phyloP scores from a whole-genome alignment of 805 yeast species.

The Kodamaea sagamina region DNA sequence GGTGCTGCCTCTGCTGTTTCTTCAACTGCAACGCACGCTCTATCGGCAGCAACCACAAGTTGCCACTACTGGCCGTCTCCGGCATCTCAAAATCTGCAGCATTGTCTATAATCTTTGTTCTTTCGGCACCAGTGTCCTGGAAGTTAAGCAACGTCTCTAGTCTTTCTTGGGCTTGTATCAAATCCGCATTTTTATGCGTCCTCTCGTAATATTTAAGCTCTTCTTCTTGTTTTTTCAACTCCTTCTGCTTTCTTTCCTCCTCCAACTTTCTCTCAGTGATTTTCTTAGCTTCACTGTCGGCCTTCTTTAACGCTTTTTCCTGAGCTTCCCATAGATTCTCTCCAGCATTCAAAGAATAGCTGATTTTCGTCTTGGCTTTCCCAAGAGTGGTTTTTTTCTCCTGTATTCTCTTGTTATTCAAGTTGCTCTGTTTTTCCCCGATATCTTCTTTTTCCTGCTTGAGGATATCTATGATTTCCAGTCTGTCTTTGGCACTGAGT shows the following conservation, averaged over 20 bases:
- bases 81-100: slow-evolving; percentile 85
- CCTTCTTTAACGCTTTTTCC: slow-evolving; percentile 59
- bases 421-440: slow-evolving; percentile 23
- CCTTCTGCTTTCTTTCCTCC: slow-evolving; percentile 27
- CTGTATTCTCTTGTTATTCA: slow-evolving; percentile 21
- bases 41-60: slow-evolving; percentile 81
- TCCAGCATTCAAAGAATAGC: slow-evolving; percentile 56
- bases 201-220: slow-evolving; percentile 47
- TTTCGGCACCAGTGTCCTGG: slow-evolving; percentile 83
- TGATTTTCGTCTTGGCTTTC: slow-evolving; percentile 45
- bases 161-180: slow-evolving; percentile 68
- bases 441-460: slow-evolving; percentile 50
- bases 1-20: slow-evolving; percentile 74
- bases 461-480: slow-evolving; percentile 54
- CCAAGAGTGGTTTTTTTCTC: slow-evolving; percentile 14
- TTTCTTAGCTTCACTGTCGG: slow-evolving; percentile 48
- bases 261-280: slow-evolving; percentile 25
- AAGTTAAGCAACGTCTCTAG: slow-evolving; percentile 73
- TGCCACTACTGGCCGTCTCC: slow-evolving; percentile 39
- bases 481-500: slow-evolving; percentile 61
- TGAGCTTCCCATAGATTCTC: slow-evolving; percentile 68
- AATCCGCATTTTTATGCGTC: slow-evolving; percentile 52
- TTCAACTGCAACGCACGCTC: slow-evolving; percentile 88
- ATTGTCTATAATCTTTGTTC: slow-evolving; percentile 90
- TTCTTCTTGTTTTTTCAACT: slow-evolving; percentile 41